phyloP scores from a whole-genome alignment of 257 asterid species.

The Rhazya stricta region DNA sequence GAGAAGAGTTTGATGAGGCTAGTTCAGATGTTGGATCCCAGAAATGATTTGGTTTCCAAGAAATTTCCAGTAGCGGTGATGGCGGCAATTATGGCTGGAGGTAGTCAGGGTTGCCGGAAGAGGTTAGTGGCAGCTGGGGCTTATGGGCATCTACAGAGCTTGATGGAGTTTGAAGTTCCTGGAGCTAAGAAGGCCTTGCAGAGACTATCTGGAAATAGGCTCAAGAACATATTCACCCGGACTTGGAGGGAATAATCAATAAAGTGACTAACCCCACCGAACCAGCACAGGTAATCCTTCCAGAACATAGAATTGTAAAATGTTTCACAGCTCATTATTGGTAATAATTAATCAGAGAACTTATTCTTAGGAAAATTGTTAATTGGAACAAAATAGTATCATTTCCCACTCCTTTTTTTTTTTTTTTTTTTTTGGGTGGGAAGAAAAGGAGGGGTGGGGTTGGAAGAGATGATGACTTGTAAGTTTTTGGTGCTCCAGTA shows the following conservation, averaged over 20 bases:
- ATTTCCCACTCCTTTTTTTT: not conserved
- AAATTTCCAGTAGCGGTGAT: conserved; percentile 79
- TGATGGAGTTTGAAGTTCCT: conserved; percentile 57
- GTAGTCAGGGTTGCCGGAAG: conserved; percentile 87
- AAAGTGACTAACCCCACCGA: conserved; percentile 27
- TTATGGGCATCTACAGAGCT: conserved; percentile 56
- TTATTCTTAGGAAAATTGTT: conserved; percentile 6
- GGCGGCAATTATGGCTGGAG: conserved; percentile 69
- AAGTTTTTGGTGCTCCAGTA: not conserved
- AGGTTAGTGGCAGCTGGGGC: conserved; percentile 69
- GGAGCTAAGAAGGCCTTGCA: conserved; percentile 90
- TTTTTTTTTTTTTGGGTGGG: too few relatives aligned
- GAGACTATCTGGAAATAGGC: conserved; percentile 76
- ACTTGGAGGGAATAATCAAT: conserved; percentile 63
- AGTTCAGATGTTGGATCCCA: conserved; percentile 72
- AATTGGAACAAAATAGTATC: not conserved
- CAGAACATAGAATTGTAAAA: not conserved
- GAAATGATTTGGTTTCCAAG: conserved; percentile 56
- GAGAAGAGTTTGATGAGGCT: conserved; percentile 75
- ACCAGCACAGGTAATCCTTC: conserved; percentile 44
- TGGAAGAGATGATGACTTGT: not conserved
- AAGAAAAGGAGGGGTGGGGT: not conserved
- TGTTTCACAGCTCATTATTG: not conserved
- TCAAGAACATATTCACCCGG: conserved; percentile 61
- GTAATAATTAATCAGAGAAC: not conserved